A percentile compares a stretch with the other conserved stretches of the same genome.
Conservation (phyloP, 176 grass and related monocot species). For the Chrysopogon serrulatus region DNA sequence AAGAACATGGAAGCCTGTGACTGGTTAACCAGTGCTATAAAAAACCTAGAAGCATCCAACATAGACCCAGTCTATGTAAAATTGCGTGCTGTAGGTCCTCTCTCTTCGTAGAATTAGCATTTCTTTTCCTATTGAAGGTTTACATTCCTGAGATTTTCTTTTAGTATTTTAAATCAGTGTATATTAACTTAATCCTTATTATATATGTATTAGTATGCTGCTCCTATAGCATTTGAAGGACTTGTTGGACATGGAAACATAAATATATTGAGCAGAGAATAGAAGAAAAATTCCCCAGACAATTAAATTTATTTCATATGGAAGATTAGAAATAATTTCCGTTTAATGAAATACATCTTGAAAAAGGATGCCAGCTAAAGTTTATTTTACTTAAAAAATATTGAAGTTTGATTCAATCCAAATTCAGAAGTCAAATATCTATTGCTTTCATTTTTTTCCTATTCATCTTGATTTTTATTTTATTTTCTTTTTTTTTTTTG, state of each 20-base stretch:
- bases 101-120: constrained; percentile 2
- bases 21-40: constrained; percentile 87
- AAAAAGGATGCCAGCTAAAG: background rate
- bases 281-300: background rate
- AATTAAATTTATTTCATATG: background rate
- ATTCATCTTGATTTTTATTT: background rate
- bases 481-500: background rate
- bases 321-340: background rate
- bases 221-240: background rate
- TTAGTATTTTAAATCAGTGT: background rate
- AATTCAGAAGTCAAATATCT: background rate
- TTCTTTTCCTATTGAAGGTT: background rate
- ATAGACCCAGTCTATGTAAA: constrained; percentile 77
- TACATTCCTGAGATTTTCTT: background rate
- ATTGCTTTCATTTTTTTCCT: background rate
- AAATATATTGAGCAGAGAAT: background rate
- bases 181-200: background rate
- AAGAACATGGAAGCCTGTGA: constrained; percentile 96
- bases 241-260: background rate
- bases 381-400: background rate
- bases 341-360: background rate
- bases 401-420: background rate
- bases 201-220: background rate
- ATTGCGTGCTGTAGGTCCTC: constrained; percentile 70
- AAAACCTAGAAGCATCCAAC: constrained; percentile 79